phyloP scores from a whole-genome alignment of 176 grass and related monocot genomes.

The Phoenix dactylifera region DNA sequence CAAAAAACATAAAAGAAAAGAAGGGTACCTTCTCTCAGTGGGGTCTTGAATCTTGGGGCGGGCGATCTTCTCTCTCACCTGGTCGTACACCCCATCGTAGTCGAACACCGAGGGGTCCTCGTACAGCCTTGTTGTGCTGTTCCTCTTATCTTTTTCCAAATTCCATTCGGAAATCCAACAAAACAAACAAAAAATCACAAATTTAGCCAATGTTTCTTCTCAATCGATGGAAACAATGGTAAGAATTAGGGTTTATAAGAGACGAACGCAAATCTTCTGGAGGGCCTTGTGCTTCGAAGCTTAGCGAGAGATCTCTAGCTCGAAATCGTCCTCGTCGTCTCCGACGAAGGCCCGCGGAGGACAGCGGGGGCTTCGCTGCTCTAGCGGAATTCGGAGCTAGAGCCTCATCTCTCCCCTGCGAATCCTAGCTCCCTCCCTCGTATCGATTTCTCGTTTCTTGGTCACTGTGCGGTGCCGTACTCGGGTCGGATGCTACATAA shows the following conservation, averaged over 20 bases:
- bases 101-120: slow-evolving; percentile 92
- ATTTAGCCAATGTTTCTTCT: too few species aligned
- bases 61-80: slow-evolving; percentile 75
- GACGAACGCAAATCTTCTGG: slow-evolving; percentile 72
- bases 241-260: too few species aligned
- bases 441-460: too few species aligned
- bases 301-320: slow-evolving; percentile 81
- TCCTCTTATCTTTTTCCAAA: slow-evolving; percentile 46
- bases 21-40: slow-evolving; percentile 46
- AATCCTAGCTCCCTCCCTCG: too few species aligned
- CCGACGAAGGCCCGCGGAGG: slow-evolving; percentile 43
- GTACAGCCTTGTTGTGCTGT: slow-evolving; percentile 70
- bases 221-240: too few species aligned
- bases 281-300: slow-evolving; percentile 58
- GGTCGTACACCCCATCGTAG: slow-evolving; percentile 83
- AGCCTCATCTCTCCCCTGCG: slow-evolving; percentile 4
- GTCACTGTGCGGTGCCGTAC: too few species aligned
- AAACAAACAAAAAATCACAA: too few species aligned
- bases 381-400: slow-evolving; percentile 50
- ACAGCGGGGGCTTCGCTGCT: slow-evolving; percentile 15
- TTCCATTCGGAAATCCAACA: too few species aligned
- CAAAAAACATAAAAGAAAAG: not conserved
- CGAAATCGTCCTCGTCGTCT: slow-evolving; percentile 58
- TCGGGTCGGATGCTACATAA: too few species aligned
- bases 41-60: slow-evolving; percentile 71